Evolutionary conservation across 176 grass and related monocot species (phyloP).

Genomic region (Poa pratensis): DNA sequence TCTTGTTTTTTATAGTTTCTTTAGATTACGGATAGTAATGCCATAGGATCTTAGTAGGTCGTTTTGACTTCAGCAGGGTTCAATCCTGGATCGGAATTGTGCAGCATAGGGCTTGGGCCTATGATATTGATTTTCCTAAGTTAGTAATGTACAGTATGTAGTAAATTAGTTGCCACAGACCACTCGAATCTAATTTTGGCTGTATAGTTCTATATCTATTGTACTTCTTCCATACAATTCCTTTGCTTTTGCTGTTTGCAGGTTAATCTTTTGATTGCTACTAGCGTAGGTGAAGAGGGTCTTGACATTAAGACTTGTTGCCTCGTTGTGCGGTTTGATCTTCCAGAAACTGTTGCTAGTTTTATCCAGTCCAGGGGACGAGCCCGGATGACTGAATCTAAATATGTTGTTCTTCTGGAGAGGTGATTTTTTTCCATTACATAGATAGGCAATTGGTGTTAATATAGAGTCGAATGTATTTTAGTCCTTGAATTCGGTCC

Average conservation of each 20-base stretch:
- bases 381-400: slow-evolving; percentile 83
- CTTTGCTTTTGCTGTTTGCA: slow-evolving; percentile 43
- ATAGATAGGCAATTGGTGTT: slow-evolving; percentile 7
- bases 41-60: not conserved
- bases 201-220: slow-evolving; percentile 34
- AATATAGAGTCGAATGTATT: slow-evolving; percentile 21
- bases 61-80: slow-evolving; percentile 24
- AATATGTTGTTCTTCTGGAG: slow-evolving; percentile 86
- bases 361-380: slow-evolving; percentile 95
- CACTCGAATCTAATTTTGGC: slow-evolving; percentile 2
- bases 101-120: slow-evolving; percentile 12
- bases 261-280: slow-evolving; percentile 96
- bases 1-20: slow-evolving; percentile 6
- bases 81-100: slow-evolving; percentile 17
- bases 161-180: slow-evolving; percentile 22
- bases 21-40: slow-evolving; percentile 11
- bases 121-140: not conserved
- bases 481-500: slow-evolving; percentile 25
- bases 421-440: slow-evolving; percentile 51
- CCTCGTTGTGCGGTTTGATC: slow-evolving; percentile 95
- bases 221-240: slow-evolving; percentile 44
- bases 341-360: slow-evolving; percentile 91
- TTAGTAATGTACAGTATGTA: not conserved
- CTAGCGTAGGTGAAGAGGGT: slow-evolving; percentile 97
- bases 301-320: slow-evolving; percentile 97